phyloP scores from a whole-genome alignment of 2,329 filamentous ascomycete species.

The Diaporthe destruens region DNA sequence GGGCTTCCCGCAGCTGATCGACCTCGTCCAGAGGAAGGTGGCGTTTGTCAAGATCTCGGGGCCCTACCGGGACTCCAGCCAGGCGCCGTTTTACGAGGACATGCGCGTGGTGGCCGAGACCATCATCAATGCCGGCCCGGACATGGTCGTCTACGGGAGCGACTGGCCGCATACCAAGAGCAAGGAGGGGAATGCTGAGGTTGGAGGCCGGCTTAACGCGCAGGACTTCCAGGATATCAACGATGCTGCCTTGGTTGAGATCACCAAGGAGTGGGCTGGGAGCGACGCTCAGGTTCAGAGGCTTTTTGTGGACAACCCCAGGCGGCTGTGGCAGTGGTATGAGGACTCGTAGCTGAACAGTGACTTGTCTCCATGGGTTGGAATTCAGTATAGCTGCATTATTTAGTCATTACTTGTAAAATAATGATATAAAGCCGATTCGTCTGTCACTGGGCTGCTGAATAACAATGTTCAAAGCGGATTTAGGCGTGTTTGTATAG shows the following conservation, averaged over 20 bases:
- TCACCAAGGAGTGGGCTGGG: constrained; percentile 20
- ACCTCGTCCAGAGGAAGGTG: constrained; percentile 19
- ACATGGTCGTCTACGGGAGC: constrained; percentile 17
- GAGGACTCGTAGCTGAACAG: neutral
- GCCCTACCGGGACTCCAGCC: constrained; percentile 10
- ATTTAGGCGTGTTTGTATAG: neutral
- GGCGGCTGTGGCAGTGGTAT: constrained; percentile 28
- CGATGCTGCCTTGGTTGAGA: constrained; percentile 5
- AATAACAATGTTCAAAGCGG: neutral
- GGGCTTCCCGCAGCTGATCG: constrained; percentile 20
- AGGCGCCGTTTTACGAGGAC: constrained; percentile 12
- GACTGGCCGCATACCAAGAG: constrained; percentile 22
- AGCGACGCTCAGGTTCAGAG: constrained; percentile 25
- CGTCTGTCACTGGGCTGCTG: neutral
- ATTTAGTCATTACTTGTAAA: neutral
- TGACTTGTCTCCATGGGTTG: neutral
- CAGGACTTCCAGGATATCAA: constrained; percentile 20
- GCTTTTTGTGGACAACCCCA: constrained; percentile 20
- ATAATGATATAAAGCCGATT: neutral
- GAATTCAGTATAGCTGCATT: neutral
- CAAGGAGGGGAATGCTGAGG: too few species aligned
- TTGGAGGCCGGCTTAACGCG: neutral
- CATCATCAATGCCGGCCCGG: constrained; percentile 9
- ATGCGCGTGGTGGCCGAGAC: constrained; percentile 30
- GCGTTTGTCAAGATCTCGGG: constrained; percentile 25